phyloP scores from a whole-genome alignment of 345 rosid genomes.

The Zanthoxylum bungeanum region DNA sequence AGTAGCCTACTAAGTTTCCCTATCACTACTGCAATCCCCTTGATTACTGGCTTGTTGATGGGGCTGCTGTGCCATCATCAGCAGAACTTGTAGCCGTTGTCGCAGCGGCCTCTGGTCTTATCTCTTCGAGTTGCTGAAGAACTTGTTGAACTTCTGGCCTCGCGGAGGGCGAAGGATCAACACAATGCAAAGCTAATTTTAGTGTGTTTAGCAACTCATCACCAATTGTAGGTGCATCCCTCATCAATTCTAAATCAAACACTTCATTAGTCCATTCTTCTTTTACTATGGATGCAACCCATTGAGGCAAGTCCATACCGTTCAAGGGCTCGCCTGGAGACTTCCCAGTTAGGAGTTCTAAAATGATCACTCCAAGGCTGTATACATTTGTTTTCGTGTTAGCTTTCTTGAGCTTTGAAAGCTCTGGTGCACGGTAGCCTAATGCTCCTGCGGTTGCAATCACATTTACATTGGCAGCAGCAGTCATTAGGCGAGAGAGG shows the following conservation, averaged over 20 bases:
- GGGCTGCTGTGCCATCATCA: conserved; percentile 42
- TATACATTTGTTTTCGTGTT: conserved; percentile 78
- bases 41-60: conserved; percentile 41
- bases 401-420: conserved; percentile 79
- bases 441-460: conserved; percentile 79
- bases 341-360: conserved; percentile 88
- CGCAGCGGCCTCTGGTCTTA: too few relatives aligned
- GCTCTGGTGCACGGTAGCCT: conserved; percentile 93
- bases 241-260: conserved; percentile 81
- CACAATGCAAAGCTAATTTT: conserved; percentile 89
- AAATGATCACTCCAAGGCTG: conserved; percentile 82
- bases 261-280: conserved; percentile 96
- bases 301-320: conserved; percentile 86
- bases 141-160: conserved; percentile 81
- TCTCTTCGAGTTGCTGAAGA: conserved; percentile 67
- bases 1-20: conserved; percentile 33
- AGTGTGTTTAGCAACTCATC: conserved; percentile 82
- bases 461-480: conserved; percentile 73
- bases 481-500: conserved; percentile 67
- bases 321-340: conserved; percentile 78
- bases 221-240: conserved; percentile 57
- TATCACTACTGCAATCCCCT: neutral
- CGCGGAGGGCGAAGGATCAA: conserved; percentile 76
- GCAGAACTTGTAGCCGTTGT: conserved; percentile 26
- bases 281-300: conserved; percentile 94